phyloP scores from a whole-genome alignment of 1,284 basidiomycete genomes.

The Moniliophthora roreri region DNA sequence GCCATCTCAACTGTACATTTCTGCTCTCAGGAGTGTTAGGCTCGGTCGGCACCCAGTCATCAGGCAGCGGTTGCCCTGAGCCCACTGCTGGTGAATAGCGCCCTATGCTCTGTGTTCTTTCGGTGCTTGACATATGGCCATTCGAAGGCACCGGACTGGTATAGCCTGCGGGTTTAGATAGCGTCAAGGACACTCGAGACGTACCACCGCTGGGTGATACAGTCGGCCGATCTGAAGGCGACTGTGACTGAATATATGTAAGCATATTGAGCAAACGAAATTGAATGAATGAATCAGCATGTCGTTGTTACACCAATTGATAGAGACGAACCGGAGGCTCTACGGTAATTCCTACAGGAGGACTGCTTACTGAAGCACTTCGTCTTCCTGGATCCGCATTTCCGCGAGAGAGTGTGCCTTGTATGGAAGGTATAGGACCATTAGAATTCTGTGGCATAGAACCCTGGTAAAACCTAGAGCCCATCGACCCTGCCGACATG shows the following conservation, averaged over 20 bases:
- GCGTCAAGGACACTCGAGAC: background rate
- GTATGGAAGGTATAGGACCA: background rate
- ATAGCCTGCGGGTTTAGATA: background rate
- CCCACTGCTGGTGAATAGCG: background rate
- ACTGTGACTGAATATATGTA: slow-evolving; percentile 9
- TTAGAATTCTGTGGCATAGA: background rate
- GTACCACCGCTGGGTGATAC: slow-evolving; percentile 3
- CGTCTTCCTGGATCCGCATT: background rate
- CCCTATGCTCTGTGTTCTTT: too few relatives aligned
- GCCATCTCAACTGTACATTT: background rate
- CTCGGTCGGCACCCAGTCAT: slow-evolving; percentile 10
- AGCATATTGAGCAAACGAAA: background rate
- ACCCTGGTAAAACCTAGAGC: slow-evolving; percentile 3
- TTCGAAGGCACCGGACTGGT: background rate
- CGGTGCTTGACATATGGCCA: background rate
- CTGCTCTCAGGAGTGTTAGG: slow-evolving; percentile 10
- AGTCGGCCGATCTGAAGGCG: slow-evolving; percentile 10
- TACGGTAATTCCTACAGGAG: slow-evolving; percentile 17
- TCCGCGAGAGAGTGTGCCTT: background rate
- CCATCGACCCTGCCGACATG: slow-evolving; percentile 9
- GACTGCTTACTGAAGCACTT: slow-evolving; percentile 2
- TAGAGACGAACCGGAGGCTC: slow-evolving; percentile 18
- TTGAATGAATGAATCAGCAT: background rate
- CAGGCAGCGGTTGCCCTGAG: background rate
- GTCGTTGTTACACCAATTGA: background rate